Percentiles rank a stretch among this genome's conserved stretches.
phyloP scores from a whole-genome alignment of 2,329 filamentous ascomycete species.

The Colletotrichum eleusines region DNA sequence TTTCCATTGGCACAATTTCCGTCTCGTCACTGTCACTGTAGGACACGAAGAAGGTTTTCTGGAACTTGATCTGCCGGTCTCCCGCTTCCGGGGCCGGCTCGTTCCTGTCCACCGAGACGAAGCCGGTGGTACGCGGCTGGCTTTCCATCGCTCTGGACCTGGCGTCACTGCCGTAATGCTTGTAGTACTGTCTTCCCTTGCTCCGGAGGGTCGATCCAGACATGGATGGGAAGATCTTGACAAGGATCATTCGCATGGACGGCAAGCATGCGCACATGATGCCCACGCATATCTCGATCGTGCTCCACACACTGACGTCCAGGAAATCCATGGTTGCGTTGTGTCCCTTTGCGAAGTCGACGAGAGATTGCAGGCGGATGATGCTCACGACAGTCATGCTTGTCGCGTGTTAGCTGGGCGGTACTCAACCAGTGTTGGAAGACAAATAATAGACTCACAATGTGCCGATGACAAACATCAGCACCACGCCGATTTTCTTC shows the following conservation, averaged over 20 bases:
- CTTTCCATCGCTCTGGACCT: conserved; percentile 19
- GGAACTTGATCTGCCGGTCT: conserved; percentile 46
- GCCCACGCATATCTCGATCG: conserved; percentile 52
- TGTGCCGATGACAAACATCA: conserved; percentile 60
- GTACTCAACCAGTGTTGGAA: not conserved
- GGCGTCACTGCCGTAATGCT: conserved; percentile 36
- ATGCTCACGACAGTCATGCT: conserved; percentile 49
- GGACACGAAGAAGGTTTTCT: conserved; percentile 53
- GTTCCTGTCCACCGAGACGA: conserved; percentile 24
- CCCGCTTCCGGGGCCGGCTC: conserved; percentile 10
- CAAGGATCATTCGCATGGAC: conserved; percentile 48
- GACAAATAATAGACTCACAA: conserved; percentile 47
- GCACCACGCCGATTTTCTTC: conserved; percentile 57
- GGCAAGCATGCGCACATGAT: conserved; percentile 54
- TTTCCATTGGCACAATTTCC: conserved; percentile 49
- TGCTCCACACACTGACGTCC: conserved; percentile 50
- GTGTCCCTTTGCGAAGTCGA: conserved; percentile 43
- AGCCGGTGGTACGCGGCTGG: conserved; percentile 17
- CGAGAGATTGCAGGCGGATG: conserved; percentile 46
- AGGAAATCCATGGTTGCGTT: conserved; percentile 46
- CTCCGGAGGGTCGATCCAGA: conserved; percentile 39
- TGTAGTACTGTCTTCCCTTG: conserved; percentile 36
- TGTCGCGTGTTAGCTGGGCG: conserved; percentile 4
- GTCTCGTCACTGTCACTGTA: conserved; percentile 49
- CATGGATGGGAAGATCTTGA: conserved; percentile 48